Percentiles rank a stretch among this genome's conserved stretches.
phyloP scores from a whole-genome alignment of 2,329 filamentous ascomycete species.

The Colletotrichum shisoi region DNA sequence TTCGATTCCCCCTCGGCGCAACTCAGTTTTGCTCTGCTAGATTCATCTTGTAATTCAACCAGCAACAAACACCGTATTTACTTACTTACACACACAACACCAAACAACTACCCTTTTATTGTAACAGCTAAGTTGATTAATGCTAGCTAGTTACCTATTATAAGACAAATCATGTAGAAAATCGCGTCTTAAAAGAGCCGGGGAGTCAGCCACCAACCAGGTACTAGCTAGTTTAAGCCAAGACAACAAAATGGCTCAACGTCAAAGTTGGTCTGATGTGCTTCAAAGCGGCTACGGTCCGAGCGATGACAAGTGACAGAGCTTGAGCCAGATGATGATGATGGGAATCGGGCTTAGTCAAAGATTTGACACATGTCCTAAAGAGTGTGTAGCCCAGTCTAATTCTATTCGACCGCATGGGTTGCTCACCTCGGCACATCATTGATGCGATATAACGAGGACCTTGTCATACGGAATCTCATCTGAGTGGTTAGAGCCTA shows the following conservation, averaged over 20 bases:
- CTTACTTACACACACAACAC: too few relatives aligned
- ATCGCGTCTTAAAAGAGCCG: too few relatives aligned
- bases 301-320: not conserved
- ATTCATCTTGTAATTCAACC: too few relatives aligned
- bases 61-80: too few relatives aligned
- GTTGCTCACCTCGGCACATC: slow-evolving; percentile 25
- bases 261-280: not conserved
- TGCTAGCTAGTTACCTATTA: too few relatives aligned
- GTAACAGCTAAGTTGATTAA: too few relatives aligned
- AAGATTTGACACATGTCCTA: not conserved
- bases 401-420: slow-evolving; percentile 33
- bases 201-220: too few relatives aligned
- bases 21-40: too few relatives aligned
- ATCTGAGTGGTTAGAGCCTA: slow-evolving; percentile 1
- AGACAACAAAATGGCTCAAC: not conserved
- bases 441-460: slow-evolving; percentile 20
- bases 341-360: not conserved
- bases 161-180: too few relatives aligned
- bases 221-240: too few relatives aligned
- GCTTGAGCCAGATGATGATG: not conserved
- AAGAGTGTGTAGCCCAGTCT: not conserved
- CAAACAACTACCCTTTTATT: too few relatives aligned
- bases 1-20: too few relatives aligned
- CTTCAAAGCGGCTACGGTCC: not conserved
- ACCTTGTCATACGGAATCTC: not conserved